These are phyloP conservation scores for Epichloe sp. DNA, from an alignment of 2,329 filamentous ascomycete species.

Conservation along the genomic window DNA sequence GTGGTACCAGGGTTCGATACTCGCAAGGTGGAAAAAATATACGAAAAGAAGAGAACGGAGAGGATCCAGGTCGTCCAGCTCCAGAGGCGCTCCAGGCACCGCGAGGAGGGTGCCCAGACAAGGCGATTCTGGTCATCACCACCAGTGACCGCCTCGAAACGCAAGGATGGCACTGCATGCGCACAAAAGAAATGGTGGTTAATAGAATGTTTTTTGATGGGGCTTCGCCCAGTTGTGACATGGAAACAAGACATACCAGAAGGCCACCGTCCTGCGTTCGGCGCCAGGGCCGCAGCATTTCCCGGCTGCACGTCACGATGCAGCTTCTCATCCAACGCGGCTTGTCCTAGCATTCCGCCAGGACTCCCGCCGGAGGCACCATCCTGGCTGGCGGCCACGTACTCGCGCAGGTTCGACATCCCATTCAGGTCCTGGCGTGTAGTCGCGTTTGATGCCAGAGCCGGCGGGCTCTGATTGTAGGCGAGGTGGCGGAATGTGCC, in stretches of 20 bases:
- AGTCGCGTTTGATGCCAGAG: constrained; percentile 33
- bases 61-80: constrained; percentile 29
- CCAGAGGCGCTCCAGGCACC: constrained; percentile 20
- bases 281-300: not conserved
- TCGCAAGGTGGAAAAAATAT: constrained; percentile 13
- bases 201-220: too few species aligned
- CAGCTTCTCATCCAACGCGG: constrained; percentile 15
- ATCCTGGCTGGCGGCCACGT: constrained; percentile 23
- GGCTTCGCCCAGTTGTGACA: constrained; percentile 10
- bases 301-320: constrained; percentile 4
- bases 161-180: constrained; percentile 16
- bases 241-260: not conserved
- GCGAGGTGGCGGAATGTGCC: constrained; percentile 31
- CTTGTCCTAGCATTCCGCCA: constrained; percentile 7
- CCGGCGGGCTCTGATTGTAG: constrained; percentile 42
- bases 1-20: not conserved
- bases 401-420: constrained; percentile 36
- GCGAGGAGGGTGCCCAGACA: constrained; percentile 16
- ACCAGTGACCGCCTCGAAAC: constrained; percentile 21
- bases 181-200: too few species aligned
- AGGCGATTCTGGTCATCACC: constrained; percentile 27
- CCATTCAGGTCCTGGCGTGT: constrained; percentile 43
- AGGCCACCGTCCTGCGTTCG: constrained; percentile 18
- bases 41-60: constrained; percentile 27
- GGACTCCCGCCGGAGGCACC: constrained; percentile 16